phyloP scores from a whole-genome alignment of 495 filamentous ascomycete species.

The Hyaloscypha bicolor region DNA sequence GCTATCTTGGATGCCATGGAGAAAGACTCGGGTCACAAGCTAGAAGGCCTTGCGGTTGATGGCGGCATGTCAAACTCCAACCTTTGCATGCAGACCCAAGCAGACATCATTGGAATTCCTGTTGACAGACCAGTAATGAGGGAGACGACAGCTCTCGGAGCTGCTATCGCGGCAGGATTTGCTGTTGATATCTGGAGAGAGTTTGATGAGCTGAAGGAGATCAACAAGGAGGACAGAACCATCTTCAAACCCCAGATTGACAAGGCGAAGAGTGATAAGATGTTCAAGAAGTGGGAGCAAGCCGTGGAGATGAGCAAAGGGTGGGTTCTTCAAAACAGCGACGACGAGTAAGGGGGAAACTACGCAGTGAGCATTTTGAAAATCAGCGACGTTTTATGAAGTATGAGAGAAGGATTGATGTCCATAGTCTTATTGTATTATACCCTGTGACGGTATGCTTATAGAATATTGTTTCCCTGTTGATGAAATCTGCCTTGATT shows the following conservation, averaged over 20 bases:
- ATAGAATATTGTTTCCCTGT: conserved; percentile 6
- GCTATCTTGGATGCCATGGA: conserved; percentile 96
- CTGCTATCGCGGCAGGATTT: conserved; percentile 92
- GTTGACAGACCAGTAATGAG: conserved; percentile 90
- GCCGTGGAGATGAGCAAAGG: conserved; percentile 90
- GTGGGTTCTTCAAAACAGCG: conserved; percentile 65
- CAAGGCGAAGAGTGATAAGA: conserved; percentile 57
- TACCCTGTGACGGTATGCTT: neutral
- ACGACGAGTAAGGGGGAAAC: conserved; percentile 50
- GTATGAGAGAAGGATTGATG: neutral
- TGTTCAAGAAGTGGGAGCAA: conserved; percentile 82
- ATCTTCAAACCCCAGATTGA: conserved; percentile 72
- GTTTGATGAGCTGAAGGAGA: conserved; percentile 75
- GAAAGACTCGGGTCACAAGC: conserved; percentile 78
- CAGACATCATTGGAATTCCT: conserved; percentile 85
- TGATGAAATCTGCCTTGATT: neutral
- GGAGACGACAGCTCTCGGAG: conserved; percentile 90
- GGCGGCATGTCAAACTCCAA: conserved; percentile 94
- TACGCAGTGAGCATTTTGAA: neutral
- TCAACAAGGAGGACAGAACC: conserved; percentile 74
- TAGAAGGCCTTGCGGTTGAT: conserved; percentile 82
- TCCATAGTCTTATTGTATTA: neutral
- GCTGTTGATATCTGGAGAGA: conserved; percentile 81
- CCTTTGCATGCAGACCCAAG: conserved; percentile 96
- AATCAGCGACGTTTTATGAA: neutral